Percentiles rank a stretch among this genome's conserved stretches.
Conservation (phyloP, 2,329 filamentous ascomycete species). For the Sarocladiaceae sp. region DNA sequence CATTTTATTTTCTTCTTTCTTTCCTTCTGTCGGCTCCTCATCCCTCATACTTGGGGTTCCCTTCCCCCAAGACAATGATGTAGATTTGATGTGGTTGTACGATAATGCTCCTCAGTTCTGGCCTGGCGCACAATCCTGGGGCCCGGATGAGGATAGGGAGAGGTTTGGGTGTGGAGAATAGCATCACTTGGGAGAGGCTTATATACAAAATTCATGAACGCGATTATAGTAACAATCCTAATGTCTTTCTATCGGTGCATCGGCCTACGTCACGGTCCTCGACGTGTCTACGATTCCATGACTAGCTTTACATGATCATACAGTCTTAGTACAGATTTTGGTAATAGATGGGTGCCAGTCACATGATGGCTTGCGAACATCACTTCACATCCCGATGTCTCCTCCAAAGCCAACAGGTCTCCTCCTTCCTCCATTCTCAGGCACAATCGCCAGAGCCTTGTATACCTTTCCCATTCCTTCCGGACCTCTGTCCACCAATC, state of each 20-base stretch:
- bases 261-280: too few species aligned
- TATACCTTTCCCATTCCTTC: slow-evolving; percentile 93
- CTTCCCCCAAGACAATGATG: too few species aligned
- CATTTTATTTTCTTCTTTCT: not conserved
- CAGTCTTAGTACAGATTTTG: not conserved
- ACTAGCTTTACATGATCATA: too few species aligned
- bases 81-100: slow-evolving; percentile 5
- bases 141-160: too few species aligned
- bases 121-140: not conserved
- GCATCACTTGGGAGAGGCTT: slow-evolving; percentile 3
- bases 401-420: slow-evolving; percentile 92
- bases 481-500: slow-evolving; percentile 77
- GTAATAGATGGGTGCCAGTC: not conserved
- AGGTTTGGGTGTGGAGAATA: not conserved
- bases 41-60: too few species aligned
- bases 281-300: too few species aligned
- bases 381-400: slow-evolving; percentile 45
- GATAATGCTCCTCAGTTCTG: not conserved
- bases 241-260: too few species aligned
- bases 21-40: not conserved
- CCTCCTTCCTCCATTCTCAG: slow-evolving; percentile 69
- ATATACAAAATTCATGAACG: not conserved
- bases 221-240: not conserved
- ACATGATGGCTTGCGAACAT: not conserved
- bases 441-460: slow-evolving; percentile 87